Conservation (phyloP, 768 basidiomycete genomes). For the Tylopilus balloui region DNA sequence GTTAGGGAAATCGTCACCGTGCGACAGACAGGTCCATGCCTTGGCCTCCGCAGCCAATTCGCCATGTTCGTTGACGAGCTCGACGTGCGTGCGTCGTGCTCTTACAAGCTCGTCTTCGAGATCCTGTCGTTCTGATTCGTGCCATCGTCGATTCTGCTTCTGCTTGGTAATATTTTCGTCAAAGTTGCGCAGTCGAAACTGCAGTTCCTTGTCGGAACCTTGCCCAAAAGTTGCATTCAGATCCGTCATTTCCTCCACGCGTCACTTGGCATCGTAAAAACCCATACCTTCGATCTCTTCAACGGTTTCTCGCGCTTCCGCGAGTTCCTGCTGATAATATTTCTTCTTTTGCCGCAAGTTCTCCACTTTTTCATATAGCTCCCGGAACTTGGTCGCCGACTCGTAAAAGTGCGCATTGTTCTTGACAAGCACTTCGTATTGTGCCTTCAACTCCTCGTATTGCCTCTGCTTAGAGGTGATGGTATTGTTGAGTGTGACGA, state of each 20-base stretch:
- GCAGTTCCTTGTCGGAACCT: constrained; percentile 73
- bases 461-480: constrained; percentile 71
- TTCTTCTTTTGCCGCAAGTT: constrained; percentile 56
- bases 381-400: constrained; percentile 77
- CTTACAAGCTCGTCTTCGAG: constrained; percentile 55
- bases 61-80: constrained; percentile 59
- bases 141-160: constrained; percentile 43
- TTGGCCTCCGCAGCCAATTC: constrained; percentile 69
- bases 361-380: constrained; percentile 71
- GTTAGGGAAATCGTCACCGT: not conserved
- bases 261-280: not conserved
- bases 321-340: constrained; percentile 58
- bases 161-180: constrained; percentile 52
- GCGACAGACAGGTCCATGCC: constrained; percentile 33
- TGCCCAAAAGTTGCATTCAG: constrained; percentile 23
- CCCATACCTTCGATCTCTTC: constrained; percentile 58
- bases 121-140: constrained; percentile 51
- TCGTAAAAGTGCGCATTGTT: constrained; percentile 81
- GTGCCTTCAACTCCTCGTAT: constrained; percentile 63
- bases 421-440: constrained; percentile 62
- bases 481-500: constrained; percentile 52
- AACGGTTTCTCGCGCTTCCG: constrained; percentile 57
- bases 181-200: constrained; percentile 51
- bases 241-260: no score
- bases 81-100: constrained; percentile 49